These are phyloP conservation scores for Chlamydomonas sp. DNA, from an alignment of 139 green algal genomes.

Conservation along the genomic window DNA sequence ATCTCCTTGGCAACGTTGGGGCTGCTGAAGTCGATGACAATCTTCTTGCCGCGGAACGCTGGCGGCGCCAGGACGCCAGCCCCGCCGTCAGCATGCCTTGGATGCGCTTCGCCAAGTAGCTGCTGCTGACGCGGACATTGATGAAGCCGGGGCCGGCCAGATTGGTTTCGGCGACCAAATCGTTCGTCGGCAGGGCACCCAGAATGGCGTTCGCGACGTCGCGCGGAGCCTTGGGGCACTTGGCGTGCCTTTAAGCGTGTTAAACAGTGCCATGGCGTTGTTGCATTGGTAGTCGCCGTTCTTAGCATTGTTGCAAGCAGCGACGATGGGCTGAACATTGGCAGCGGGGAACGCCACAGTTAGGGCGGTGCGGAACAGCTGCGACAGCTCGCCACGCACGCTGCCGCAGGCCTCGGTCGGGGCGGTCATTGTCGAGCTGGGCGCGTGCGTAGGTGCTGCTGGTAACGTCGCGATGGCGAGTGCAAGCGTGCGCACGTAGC, in stretches of 20 bases:
- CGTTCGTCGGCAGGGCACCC: conserved; percentile 66
- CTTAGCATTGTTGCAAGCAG: conserved; percentile 80
- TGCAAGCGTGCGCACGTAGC: too few species aligned
- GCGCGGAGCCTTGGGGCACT: conserved; percentile 87
- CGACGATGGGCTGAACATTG: conserved; percentile 58
- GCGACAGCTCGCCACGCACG: conserved; percentile 61
- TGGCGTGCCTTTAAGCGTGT: conserved; percentile 86
- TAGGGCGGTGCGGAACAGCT: conserved; percentile 75
- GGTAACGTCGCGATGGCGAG: too few species aligned
- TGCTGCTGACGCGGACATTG: conserved; percentile 74
- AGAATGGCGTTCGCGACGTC: conserved; percentile 90
- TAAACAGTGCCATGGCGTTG: conserved; percentile 96
- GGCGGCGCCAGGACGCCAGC: conserved; percentile 54
- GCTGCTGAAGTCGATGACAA: too few species aligned
- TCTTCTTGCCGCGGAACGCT: conserved; percentile 20
- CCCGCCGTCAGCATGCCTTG: conserved; percentile 36
- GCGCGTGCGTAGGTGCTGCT: too few species aligned
- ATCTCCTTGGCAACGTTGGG: too few species aligned
- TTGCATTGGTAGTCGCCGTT: conserved; percentile 98
- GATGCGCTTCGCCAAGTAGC: too few species aligned
- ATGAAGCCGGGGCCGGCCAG: conserved; percentile 97
- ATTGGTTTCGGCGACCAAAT: conserved; percentile 65
- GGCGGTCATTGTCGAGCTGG: too few species aligned
- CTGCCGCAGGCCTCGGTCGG: conserved; percentile 13
- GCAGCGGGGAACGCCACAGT: conserved; percentile 73